Evolutionary conservation across 257 asterid species (phyloP).

Genomic region (Forsythia viridissima): DNA sequence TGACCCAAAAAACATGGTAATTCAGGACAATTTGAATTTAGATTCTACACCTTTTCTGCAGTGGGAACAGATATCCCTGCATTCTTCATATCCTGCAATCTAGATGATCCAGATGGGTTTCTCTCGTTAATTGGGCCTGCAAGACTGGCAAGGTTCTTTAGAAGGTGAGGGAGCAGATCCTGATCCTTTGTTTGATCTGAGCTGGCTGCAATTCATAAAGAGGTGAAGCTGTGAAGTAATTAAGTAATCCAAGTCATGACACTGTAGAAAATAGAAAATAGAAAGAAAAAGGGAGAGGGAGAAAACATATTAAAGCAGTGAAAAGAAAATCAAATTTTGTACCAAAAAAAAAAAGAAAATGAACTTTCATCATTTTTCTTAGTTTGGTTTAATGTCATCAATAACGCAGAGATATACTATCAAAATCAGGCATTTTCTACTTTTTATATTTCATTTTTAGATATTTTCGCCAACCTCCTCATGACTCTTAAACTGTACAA

Average conservation of each 20-base stretch:
- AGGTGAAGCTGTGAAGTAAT: constrained; percentile 15
- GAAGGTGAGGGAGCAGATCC: constrained; percentile 46
- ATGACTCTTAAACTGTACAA: background rate
- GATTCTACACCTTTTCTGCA: constrained; percentile 38
- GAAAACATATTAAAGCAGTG: background rate
- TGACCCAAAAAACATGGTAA: constrained; percentile 10
- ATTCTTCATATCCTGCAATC: constrained; percentile 33
- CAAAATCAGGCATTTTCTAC: background rate
- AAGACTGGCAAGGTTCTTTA: constrained; percentile 46
- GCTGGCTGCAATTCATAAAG: constrained; percentile 36
- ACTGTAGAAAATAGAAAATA: background rate
- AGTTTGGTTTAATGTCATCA: background rate
- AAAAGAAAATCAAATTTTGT: background rate
- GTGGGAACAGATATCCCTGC: constrained; percentile 30
- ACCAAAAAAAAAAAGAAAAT: background rate
- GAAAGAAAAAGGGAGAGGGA: background rate
- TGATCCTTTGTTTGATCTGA: constrained; percentile 48
- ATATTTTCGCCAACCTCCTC: background rate
- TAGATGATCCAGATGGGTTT: constrained; percentile 25
- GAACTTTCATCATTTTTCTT: background rate
- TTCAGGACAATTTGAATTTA: constrained; percentile 2
- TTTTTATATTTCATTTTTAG: background rate
- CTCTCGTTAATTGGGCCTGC: constrained; percentile 35
- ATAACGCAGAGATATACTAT: background rate
- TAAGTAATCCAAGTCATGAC: constrained; percentile 18